Percentiles rank a stretch among this genome's conserved stretches.
phyloP scores from a whole-genome alignment of 2,329 filamentous ascomycete species.

The Paradendryphiella salina region DNA sequence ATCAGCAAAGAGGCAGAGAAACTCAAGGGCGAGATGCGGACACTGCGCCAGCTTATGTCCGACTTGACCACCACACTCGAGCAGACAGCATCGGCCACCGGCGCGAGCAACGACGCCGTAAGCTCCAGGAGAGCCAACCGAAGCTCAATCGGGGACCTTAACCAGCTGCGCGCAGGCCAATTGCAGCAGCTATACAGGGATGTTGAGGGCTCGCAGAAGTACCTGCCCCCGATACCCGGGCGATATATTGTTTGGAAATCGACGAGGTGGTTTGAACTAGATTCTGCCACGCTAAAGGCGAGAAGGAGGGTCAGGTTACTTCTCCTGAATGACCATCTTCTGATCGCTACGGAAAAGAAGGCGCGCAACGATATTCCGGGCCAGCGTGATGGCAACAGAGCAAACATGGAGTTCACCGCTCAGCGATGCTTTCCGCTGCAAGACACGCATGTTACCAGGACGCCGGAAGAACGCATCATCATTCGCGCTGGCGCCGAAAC shows the following conservation, averaged over 20 bases:
- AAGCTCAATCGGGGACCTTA: constrained; percentile 79
- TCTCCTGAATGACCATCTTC: constrained; percentile 88
- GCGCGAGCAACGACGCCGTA: constrained; percentile 42
- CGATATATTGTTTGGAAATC: constrained; percentile 93
- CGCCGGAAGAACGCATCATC: constrained; percentile 70
- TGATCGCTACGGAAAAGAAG: constrained; percentile 93
- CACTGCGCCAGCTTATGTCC: constrained; percentile 85
- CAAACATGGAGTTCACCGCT: constrained; percentile 73
- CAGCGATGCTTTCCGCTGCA: constrained; percentile 93
- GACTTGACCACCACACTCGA: constrained; percentile 68
- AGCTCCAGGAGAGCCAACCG: constrained; percentile 66
- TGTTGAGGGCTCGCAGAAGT: constrained; percentile 97
- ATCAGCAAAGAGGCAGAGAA: constrained; percentile 99
- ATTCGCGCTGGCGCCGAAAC: constrained; percentile 87
- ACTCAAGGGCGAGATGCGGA: constrained; percentile 93
- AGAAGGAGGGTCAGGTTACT: constrained; percentile 87
- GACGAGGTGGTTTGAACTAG: constrained; percentile 90
- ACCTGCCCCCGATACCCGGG: constrained; percentile 85
- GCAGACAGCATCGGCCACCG: constrained; percentile 51
- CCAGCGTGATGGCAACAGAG: constrained; percentile 49
- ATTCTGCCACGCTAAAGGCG: constrained; percentile 96
- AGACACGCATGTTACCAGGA: constrained; percentile 90
- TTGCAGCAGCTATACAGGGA: constrained; percentile 88
- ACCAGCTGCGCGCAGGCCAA: constrained; percentile 69
- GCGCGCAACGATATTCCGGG: constrained; percentile 72